Percentiles rank a stretch among this genome's conserved stretches.
These are phyloP conservation scores for Exophiala calicioides DNA, from an alignment of 2,329 filamentous ascomycete species.

Conservation along the genomic window DNA sequence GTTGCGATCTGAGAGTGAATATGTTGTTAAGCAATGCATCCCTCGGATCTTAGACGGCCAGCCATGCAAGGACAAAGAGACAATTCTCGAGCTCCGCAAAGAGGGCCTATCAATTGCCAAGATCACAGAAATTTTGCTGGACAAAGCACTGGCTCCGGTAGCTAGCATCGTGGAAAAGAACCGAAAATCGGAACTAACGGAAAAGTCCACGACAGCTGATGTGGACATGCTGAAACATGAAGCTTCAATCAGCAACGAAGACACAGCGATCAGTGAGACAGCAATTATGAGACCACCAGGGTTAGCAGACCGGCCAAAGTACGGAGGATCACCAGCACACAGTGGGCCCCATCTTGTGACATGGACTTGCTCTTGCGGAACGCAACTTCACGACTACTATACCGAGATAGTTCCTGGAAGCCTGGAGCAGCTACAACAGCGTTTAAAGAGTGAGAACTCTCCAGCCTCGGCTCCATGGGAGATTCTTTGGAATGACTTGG, in stretches of 20 bases:
- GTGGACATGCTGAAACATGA: conserved; percentile 3
- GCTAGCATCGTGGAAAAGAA: not conserved
- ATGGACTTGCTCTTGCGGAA: not conserved
- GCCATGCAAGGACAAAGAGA: conserved; percentile 2
- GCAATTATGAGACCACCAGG: not conserved
- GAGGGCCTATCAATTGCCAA: not conserved
- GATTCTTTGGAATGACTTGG: not conserved
- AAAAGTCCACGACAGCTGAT: not conserved
- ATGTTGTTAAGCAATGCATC: not conserved
- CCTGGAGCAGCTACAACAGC: not conserved
- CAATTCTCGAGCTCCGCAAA: conserved; percentile 3
- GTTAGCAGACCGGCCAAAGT: not conserved
- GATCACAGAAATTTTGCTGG: conserved; percentile 1
- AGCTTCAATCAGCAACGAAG: not conserved
- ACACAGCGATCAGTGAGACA: not conserved
- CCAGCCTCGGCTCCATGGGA: not conserved
- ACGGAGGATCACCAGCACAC: not conserved
- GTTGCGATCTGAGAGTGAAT: not conserved
- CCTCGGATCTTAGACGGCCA: conserved; percentile 1
- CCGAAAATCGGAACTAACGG: not conserved
- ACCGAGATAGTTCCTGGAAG: not conserved
- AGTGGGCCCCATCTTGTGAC: not conserved
- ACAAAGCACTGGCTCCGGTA: not conserved
- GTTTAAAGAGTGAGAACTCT: not conserved
- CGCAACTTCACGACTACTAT: not conserved